Evolutionary conservation across 2,329 filamentous ascomycete genomes (phyloP).

Genomic region (Calonectria multiphialidica): DNA sequence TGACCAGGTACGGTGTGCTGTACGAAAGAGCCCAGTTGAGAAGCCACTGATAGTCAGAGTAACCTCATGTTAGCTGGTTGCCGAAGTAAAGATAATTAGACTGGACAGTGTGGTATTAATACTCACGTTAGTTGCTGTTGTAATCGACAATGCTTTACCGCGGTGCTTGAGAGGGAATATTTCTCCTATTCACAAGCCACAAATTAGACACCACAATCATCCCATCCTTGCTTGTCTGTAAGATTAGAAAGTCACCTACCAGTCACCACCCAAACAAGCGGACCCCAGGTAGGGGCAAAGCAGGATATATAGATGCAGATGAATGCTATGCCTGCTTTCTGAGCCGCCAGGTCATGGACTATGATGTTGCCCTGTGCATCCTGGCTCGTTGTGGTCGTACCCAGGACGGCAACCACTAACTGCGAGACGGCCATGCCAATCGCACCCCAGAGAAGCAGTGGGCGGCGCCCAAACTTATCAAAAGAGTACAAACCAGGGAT

Average conservation of each 20-base stretch:
- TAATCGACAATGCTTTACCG: too few species aligned
- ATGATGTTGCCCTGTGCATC: slow-evolving; percentile 58
- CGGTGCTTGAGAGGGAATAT: too few species aligned
- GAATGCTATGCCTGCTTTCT: slow-evolving; percentile 71
- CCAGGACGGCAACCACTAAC: slow-evolving; percentile 70
- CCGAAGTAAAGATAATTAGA: slow-evolving; percentile 76
- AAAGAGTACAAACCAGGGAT: slow-evolving; percentile 52
- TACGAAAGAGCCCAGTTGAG: slow-evolving; percentile 86
- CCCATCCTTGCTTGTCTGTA: too few species aligned
- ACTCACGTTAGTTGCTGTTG: too few species aligned
- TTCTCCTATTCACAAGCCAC: too few species aligned
- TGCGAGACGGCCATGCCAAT: slow-evolving; percentile 71
- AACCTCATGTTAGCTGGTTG: too few species aligned
- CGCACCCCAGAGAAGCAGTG: slow-evolving; percentile 74
- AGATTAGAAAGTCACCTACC: too few species aligned
- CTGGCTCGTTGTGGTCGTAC: slow-evolving; percentile 68
- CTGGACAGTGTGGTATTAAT: too few species aligned
- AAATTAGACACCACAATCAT: too few species aligned
- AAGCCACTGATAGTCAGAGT: too few species aligned
- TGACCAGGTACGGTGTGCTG: slow-evolving; percentile 83
- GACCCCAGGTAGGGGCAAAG: slow-evolving; percentile 79
- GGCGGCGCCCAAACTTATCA: slow-evolving; percentile 59
- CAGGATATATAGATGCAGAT: slow-evolving; percentile 82
- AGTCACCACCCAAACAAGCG: slow-evolving; percentile 55
- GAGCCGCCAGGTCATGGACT: slow-evolving; percentile 63